Conservation (phyloP, 169 alveolate genomes). For the Perkinsus marinus region DNA sequence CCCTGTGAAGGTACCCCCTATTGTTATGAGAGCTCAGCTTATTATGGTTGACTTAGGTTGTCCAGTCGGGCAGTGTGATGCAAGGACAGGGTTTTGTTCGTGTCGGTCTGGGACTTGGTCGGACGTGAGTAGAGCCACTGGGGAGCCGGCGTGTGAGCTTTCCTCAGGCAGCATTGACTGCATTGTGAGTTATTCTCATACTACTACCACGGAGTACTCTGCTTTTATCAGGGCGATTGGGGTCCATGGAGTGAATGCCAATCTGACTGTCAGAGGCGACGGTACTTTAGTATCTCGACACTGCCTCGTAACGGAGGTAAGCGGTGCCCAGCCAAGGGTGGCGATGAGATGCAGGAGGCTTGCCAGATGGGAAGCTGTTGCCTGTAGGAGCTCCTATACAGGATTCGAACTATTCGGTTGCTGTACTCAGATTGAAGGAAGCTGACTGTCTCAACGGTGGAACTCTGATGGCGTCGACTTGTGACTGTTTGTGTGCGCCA, state of each 20-base stretch:
- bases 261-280: background rate
- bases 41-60: background rate
- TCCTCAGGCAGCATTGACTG: background rate
- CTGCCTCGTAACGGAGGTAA: background rate
- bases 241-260: background rate
- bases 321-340: background rate
- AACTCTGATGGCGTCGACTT: background rate
- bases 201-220: no score
- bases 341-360: background rate
- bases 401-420: background rate
- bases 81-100: background rate
- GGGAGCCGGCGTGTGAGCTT: background rate
- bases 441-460: background rate
- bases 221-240: background rate
- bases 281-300: background rate
- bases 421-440: background rate
- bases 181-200: background rate
- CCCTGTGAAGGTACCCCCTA: background rate
- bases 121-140: background rate
- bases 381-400: background rate
- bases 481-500: background rate
- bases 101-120: background rate
- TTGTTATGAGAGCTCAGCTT: background rate
- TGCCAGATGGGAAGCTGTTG: background rate
- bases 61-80: background rate